These are phyloP conservation scores for Verticillium zaregamsianum DNA, from an alignment of 2,329 filamentous ascomycete genomes.

Conservation along the genomic window DNA sequence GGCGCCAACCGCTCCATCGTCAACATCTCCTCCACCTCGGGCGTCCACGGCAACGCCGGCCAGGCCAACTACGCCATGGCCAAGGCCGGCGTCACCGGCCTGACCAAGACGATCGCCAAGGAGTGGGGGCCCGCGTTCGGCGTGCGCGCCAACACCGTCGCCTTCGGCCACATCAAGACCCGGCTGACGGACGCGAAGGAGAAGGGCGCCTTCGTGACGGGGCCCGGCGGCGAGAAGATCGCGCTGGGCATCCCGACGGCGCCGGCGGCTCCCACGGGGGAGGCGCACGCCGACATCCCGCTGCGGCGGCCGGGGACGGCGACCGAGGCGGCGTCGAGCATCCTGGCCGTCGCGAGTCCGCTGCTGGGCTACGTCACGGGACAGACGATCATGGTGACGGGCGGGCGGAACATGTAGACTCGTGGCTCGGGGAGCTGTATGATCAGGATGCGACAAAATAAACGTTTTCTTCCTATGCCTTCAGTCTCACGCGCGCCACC, in stretches of 20 bases:
- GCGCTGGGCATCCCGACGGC: constrained; percentile 68
- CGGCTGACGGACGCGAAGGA: constrained; percentile 82
- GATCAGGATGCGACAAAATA: background rate
- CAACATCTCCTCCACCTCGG: constrained; percentile 79
- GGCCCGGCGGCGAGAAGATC: constrained; percentile 71
- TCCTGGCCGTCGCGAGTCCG: constrained; percentile 77
- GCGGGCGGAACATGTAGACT: constrained; percentile 59
- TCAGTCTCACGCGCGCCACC: no score
- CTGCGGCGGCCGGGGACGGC: constrained; percentile 72
- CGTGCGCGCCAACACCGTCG: constrained; percentile 77
- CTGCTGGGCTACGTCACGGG: constrained; percentile 81
- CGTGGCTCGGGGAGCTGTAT: background rate
- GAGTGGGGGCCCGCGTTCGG: constrained; percentile 85
- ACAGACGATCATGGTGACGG: constrained; percentile 83
- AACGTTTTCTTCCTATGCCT: no score
- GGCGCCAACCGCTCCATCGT: constrained; percentile 73
- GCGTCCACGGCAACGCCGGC: constrained; percentile 83
- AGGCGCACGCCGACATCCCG: constrained; percentile 66
- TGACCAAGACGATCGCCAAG: constrained; percentile 84
- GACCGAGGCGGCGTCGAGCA: constrained; percentile 72
- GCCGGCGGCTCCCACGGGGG: constrained; percentile 38
- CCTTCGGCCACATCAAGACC: constrained; percentile 79
- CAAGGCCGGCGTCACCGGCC: constrained; percentile 77
- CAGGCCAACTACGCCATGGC: constrained; percentile 85
- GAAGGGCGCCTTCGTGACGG: constrained; percentile 72